phyloP scores from a whole-genome alignment of 805 yeast genomes.

The Candida chilensis region DNA sequence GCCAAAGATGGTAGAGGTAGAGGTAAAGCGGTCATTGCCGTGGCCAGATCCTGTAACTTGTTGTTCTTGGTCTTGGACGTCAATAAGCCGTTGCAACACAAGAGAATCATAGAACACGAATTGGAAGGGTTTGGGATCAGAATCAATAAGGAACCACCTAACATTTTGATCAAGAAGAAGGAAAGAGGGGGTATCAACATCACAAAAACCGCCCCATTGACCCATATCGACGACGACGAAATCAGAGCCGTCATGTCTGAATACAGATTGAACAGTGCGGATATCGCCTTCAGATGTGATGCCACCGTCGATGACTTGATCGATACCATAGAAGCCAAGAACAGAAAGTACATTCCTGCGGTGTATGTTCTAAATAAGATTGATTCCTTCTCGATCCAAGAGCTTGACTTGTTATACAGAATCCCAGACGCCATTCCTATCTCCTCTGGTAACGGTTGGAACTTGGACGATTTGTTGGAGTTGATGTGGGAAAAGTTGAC shows the following conservation, averaged over 20 bases:
- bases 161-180: slow-evolving; percentile 83
- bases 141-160: slow-evolving; percentile 87
- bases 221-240: slow-evolving; percentile 87
- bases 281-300: slow-evolving; percentile 92
- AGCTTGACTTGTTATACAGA: slow-evolving; percentile 78
- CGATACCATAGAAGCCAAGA: slow-evolving; percentile 84
- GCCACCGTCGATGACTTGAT: slow-evolving; percentile 96
- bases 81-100: slow-evolving; percentile 91
- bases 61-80: slow-evolving; percentile 93
- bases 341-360: slow-evolving; percentile 93
- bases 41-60: slow-evolving; percentile 94
- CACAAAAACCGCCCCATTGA: slow-evolving; percentile 87
- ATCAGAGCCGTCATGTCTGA: slow-evolving; percentile 94
- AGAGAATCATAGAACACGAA: slow-evolving; percentile 88
- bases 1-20: slow-evolving; percentile 90
- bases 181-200: slow-evolving; percentile 95
- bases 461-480: slow-evolving; percentile 87
- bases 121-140: slow-evolving; percentile 97
- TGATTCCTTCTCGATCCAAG: slow-evolving; percentile 91
- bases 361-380: slow-evolving; percentile 91
- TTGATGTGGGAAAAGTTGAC: slow-evolving; percentile 92
- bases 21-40: slow-evolving; percentile 97
- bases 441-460: slow-evolving; percentile 95
- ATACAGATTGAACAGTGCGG: slow-evolving; percentile 92
- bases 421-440: slow-evolving; percentile 98